Evolutionary conservation across 805 yeast genomes (phyloP), one percentile per base, ranked within the genome.

Genomic region (Pichia paraexigua): DNA sequence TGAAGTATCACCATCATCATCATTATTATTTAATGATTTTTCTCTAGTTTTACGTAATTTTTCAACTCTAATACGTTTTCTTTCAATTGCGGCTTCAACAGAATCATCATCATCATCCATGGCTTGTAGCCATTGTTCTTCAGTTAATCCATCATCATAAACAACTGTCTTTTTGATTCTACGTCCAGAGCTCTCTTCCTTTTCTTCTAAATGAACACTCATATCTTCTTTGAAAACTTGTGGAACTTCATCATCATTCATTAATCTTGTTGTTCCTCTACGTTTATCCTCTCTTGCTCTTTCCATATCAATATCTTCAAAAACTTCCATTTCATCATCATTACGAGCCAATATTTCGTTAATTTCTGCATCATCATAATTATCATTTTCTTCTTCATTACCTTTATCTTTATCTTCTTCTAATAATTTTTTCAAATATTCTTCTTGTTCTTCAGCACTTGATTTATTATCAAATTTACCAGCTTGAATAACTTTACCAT

Each of bases 391-490:
- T 20, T 61, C 65, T 15, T 64, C 70, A 25, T 60, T 63, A 43
- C 61, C 62, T 47, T 78, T 79, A 42, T 67, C 69, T 21, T 81
- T 77, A 59, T 85, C 92, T 20, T 83, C 85, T 63, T 87, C 94
- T 48, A 87, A 68, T 49, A 87, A 71, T 53, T 82, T 76, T 67
- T 85, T 80, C 65, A 87, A 74, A 50, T 82, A 80, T 17, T 85
- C 91, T 67, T 87, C 95, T 66, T 87, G 94, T 65, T 87, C 95
- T 67, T 86, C 94, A 2, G 91, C 80, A 12, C 92, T 86, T 4
- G 92, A 85, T 65, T 87, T 87, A 62, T 87, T 85, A 69, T 87
- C 92, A 63, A 87, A 87, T 64, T 86, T 86, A 79, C 95, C 95
- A 10, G 95, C 95, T 64, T 87, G 95, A 67, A 87, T 87, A 60